phyloP scores from a whole-genome alignment of 371 early-diverging fungal genomes.

The Circinella umbellata region DNA sequence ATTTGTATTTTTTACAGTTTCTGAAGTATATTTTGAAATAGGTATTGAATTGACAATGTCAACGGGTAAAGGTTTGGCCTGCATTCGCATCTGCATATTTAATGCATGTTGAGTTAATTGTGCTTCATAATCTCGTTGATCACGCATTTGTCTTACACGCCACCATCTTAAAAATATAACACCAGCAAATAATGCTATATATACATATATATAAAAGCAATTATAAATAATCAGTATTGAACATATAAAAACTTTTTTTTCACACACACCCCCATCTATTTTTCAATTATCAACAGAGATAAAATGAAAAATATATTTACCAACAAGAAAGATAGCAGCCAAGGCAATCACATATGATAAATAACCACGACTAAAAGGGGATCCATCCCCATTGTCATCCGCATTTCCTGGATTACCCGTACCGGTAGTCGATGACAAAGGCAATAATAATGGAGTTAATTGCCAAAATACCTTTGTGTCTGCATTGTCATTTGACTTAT shows the following conservation, averaged over 20 bases:
- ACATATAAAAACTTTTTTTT: too few species aligned
- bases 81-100: slow-evolving; percentile 31
- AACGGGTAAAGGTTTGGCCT: slow-evolving; percentile 42
- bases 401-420: not conserved
- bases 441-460: not conserved
- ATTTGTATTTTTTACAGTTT: slow-evolving; percentile 30
- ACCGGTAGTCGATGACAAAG: not conserved
- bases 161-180: slow-evolving; percentile 50
- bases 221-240: too few species aligned
- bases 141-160: slow-evolving; percentile 37
- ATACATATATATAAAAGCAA: not conserved
- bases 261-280: not conserved
- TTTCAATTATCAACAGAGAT: not conserved
- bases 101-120: slow-evolving; percentile 16
- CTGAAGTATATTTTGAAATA: slow-evolving; percentile 22
- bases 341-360: slow-evolving; percentile 46
- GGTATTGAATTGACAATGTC: slow-evolving; percentile 31
- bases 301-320: slow-evolving; percentile 29
- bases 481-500: not conserved
- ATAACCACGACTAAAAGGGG: slow-evolving; percentile 36
- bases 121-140: slow-evolving; percentile 20
- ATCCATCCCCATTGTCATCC: slow-evolving; percentile 4
- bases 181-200: slow-evolving; percentile 28
- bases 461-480: not conserved
- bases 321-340: slow-evolving; percentile 41